Conservation (phyloP, 805 yeast genomes). For the Metschnikowia reukaufii region DNA sequence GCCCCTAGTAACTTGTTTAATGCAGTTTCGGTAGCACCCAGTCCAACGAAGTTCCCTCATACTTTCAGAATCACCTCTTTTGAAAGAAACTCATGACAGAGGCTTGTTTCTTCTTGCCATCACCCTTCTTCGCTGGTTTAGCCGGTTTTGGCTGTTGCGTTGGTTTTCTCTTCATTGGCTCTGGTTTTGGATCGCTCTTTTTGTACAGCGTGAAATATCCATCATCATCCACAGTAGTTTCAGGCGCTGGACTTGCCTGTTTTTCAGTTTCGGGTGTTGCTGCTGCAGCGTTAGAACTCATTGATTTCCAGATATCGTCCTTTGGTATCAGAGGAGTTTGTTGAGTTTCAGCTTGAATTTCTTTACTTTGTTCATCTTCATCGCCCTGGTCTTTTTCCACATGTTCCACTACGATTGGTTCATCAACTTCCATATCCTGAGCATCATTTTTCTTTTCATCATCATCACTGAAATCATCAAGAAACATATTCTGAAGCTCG, state of each 20-base stretch:
- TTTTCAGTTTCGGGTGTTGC: neutral
- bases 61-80: conserved; percentile 23
- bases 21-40: no score
- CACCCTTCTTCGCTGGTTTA: conserved; percentile 10
- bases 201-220: conserved; percentile 47
- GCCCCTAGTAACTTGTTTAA: no score
- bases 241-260: conserved; percentile 2
- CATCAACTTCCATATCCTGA: conserved; percentile 12
- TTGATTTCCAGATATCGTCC: conserved; percentile 8
- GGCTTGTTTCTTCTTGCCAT: conserved; percentile 38
- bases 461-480: conserved; percentile 21
- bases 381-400: neutral
- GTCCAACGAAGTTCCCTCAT: no score
- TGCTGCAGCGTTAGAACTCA: conserved; percentile 2
- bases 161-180: conserved; percentile 1
- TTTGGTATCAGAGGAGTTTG: neutral
- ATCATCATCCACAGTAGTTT: conserved; percentile 43
- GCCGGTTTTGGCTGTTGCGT: conserved; percentile 1
- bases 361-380: neutral
- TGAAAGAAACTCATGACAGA: conserved; percentile 51
- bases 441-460: conserved; percentile 5
- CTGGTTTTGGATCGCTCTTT: conserved; percentile 16
- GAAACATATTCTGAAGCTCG: conserved; percentile 16
- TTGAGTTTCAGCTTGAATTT: neutral
- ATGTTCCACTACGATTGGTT: conserved; percentile 16